A percentile compares a stretch with the other conserved stretches of the same genome.
Evolutionary conservation across 345 rosid genomes (phyloP).

Genomic region (Citrus maxima): DNA sequence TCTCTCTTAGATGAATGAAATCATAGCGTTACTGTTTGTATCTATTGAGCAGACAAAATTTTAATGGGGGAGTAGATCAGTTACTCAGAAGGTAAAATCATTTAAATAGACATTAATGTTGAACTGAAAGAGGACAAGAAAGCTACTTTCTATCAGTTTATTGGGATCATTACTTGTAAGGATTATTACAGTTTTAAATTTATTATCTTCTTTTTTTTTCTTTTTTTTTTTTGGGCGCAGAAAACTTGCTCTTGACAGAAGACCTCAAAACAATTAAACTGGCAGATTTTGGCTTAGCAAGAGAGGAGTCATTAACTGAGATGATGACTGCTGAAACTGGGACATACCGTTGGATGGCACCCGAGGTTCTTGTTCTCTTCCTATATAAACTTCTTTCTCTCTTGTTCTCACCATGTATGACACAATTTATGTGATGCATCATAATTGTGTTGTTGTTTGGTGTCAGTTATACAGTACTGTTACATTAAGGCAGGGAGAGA

Average conservation of each 20-base stretch:
- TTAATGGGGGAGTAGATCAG: background rate
- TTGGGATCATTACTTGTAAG: background rate
- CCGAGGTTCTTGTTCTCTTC: constrained; percentile 52
- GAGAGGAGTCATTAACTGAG: constrained; percentile 95
- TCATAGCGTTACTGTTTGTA: background rate
- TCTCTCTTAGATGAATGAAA: background rate
- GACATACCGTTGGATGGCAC: constrained; percentile 98
- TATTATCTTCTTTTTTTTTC: background rate
- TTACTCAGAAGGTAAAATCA: background rate
- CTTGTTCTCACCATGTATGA: background rate
- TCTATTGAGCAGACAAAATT: background rate
- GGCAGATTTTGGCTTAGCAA: constrained; percentile 92
- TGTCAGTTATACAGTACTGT: constrained; percentile 93
- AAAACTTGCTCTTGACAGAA: constrained; percentile 87
- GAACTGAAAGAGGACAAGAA: background rate
- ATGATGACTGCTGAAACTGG: constrained; percentile 99
- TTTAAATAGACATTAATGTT: background rate
- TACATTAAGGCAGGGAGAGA: constrained; percentile 84
- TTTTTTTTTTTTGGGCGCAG: constrained; percentile 31
- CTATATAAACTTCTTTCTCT: background rate
- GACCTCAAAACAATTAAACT: constrained; percentile 88
- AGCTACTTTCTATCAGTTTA: background rate
- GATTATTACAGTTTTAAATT: background rate
- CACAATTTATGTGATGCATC: background rate
- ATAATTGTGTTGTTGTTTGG: constrained; percentile 11